Base-by-base conservation (phyloP, 257 asterid species). In the Ilex asprella region DNA sequence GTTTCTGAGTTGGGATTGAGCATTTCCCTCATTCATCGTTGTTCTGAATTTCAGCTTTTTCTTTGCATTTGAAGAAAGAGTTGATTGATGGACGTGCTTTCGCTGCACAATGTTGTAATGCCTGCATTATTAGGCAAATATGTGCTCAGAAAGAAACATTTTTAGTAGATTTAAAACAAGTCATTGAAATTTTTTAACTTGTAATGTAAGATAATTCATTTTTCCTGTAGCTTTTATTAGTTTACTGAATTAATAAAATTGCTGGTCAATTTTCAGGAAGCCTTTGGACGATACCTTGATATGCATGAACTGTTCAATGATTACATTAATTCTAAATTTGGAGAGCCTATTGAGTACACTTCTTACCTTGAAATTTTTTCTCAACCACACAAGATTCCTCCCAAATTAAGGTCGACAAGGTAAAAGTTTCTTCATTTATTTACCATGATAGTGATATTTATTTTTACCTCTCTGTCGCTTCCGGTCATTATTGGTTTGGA, bases 271-370 rank as follows among this genome's bases (percentile, higher is more conserved):
- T 76, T 75, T 62, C 86, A 92, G 99, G 99, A 93, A 84, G 86
- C 95, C 16, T 68, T 58, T 70, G 99, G 99, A 64, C 78, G 94
- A 67, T 89, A 89, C 77, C 99, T 93, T 52, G 99, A 93, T 81
- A 82, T 93, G 76, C 97, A 93, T 31, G 99, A 89, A 72, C 68
- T 89, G 70, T 87, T 77, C 73, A 85, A 89, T 67, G 92, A 78
- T 50, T 93, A 87, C 69, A 82, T 84, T 67, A 93, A 93, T 78
- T 85, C 90, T 63, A 89, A 89, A 73, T 93, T 89, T 58, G 99
- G 96, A 39, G 78, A 87, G 75, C 78, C 76, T 27, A 79, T 87
- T 71, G 97, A 93, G 72, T 93, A 89, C 70, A 74, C 96, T 67
- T 86, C 83, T 58, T 93, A 89, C 70, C 95, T 93, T 64, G 82